Evolutionary conservation across 306 rosid genomes (phyloP), one percentile per base, ranked within the genome.

Genomic region (Pterocarpus macrocarpus): DNA sequence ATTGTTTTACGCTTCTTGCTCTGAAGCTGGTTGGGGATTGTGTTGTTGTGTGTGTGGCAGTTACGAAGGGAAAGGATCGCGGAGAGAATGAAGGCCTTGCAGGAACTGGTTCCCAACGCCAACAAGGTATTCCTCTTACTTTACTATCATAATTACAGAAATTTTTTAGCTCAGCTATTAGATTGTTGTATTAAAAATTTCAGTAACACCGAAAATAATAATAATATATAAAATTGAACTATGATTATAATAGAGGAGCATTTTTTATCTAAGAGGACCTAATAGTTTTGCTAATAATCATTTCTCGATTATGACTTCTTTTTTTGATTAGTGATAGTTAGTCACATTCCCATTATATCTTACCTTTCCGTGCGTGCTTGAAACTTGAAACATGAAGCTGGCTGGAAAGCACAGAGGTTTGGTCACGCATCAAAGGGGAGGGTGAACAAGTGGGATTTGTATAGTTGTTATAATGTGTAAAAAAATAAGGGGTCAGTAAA

Each of bases 51-150:
- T 69, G 17, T 69, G 83, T 84, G 88, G 77, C 92, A 96, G 99
- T 86, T 96, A 84, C 89, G 99, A 68, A 88, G 99, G 72, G 99
- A 96, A 89, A 93, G 99, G 87, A 96, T 96, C 43, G 99, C 99
- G 70, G 97, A 96, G 91, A 90, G 97, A 83, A 96, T 96, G 98
- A 96, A 96, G 85, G 90, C 98, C 1, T 90, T 96, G 84, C 98
- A 96, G 71, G 99, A 96, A 86, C 91, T 92, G 50, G 98, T 96
- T 90, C 98, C 99, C 67, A 96, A 96, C 80, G 97, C 89, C 78
- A 96, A 96, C 87, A 93, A 96, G 98, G 99, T 93, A 64, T 15
- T 2, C 58, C 57, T n/a, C 2, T 53, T n/a, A 4, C 2, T 52
- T 15, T 15, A 53, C 7, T n/a, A 11, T 53, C 2, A 8, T 11